Evolutionary conservation across 768 basidiomycete genomes (phyloP).

Genomic region (Naganishia kalamii): DNA sequence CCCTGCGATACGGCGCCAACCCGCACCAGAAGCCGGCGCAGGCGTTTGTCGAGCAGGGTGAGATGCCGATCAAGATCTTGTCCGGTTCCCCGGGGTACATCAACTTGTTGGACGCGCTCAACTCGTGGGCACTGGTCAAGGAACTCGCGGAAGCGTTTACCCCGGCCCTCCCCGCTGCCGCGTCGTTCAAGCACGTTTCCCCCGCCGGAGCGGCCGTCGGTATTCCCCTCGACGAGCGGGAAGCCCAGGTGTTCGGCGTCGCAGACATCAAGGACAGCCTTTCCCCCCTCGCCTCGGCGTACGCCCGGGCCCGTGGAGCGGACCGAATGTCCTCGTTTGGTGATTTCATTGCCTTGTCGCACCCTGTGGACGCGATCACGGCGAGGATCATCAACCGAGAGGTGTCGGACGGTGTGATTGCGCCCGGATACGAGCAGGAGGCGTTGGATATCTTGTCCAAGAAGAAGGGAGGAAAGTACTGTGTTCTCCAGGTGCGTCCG

Average conservation of each 20-base stretch:
- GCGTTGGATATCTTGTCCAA: slow-evolving; percentile 84
- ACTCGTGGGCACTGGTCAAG: slow-evolving; percentile 91
- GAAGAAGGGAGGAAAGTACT: slow-evolving; percentile 99
- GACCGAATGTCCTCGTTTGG: slow-evolving; percentile 99
- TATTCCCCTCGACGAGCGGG: slow-evolving; percentile 64
- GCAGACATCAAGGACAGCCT: slow-evolving; percentile 77
- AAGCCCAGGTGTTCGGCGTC: slow-evolving; percentile 92
- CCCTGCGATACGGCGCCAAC: slow-evolving; percentile 91
- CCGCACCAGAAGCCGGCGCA: slow-evolving; percentile 98
- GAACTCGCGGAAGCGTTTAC: slow-evolving; percentile 80
- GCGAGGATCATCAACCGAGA: slow-evolving; percentile 97
- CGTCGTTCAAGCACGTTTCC: slow-evolving; percentile 99
- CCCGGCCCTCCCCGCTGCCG: slow-evolving; percentile 74
- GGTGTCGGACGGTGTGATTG: slow-evolving; percentile 96
- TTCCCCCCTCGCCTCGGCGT: slow-evolving; percentile 82
- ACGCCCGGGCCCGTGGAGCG: slow-evolving; percentile 92
- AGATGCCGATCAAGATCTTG: slow-evolving; percentile 87
- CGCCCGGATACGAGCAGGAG: slow-evolving; percentile 80
- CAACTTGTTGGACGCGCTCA: slow-evolving; percentile 93
- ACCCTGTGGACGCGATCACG: slow-evolving; percentile 85
- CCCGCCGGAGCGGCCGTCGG: slow-evolving; percentile 96
- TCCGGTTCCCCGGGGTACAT: slow-evolving; percentile 96
- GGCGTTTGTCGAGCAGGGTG: slow-evolving; percentile 80
- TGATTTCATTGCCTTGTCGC: slow-evolving; percentile 93
- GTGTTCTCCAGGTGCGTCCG: slow-evolving; percentile 56